Evolutionary conservation across 1,284 basidiomycete genomes (phyloP).

Genomic region (Ceratobasidium sp.): DNA sequence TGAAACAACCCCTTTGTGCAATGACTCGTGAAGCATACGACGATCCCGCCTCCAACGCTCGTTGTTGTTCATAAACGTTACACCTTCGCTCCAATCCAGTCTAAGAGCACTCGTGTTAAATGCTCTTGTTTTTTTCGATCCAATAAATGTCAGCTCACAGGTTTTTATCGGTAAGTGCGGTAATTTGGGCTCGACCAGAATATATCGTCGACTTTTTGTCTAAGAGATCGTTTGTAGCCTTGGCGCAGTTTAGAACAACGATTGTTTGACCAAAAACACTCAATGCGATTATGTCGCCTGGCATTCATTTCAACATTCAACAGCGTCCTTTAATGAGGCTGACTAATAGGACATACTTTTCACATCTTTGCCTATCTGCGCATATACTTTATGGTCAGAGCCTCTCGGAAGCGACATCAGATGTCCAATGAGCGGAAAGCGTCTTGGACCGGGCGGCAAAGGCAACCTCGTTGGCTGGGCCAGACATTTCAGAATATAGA

Average conservation of each 20-base stretch:
- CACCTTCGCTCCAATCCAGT: conserved; percentile 3
- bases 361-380: conserved; percentile 1
- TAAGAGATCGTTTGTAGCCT: conserved; percentile 20
- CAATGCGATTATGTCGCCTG: conserved; percentile 35
- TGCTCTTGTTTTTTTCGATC: neutral
- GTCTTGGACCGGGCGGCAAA: conserved; percentile 31
- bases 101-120: neutral
- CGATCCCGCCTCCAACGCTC: conserved; percentile 28
- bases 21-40: conserved; percentile 17
- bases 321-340: no score
- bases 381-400: neutral
- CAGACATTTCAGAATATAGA: neutral
- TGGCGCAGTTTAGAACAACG: conserved; percentile 19
- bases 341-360: neutral
- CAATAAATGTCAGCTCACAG: conserved; percentile 4
- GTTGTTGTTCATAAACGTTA: neutral
- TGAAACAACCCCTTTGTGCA: neutral
- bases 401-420: neutral
- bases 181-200: conserved; percentile 25
- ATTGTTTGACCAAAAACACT: conserved; percentile 16
- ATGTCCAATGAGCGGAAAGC: conserved; percentile 18
- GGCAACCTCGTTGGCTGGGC: neutral
- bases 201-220: conserved; percentile 25
- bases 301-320: neutral
- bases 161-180: neutral